Base-by-base conservation (phyloP, 1,139 yeast species). In the Yamadazyma trypodendri region DNA sequence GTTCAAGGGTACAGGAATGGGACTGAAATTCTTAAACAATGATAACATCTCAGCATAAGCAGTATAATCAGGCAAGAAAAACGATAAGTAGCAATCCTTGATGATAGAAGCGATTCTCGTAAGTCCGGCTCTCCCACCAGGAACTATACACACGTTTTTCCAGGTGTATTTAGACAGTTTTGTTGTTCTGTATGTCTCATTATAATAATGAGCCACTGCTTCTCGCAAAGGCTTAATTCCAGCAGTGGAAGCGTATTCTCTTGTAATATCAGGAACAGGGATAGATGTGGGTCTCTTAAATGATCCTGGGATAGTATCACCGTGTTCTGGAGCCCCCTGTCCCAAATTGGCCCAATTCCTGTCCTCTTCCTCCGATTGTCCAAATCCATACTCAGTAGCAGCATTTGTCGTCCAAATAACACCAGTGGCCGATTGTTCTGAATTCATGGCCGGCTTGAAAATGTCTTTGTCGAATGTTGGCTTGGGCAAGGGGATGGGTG, bases 21-120 rank as follows among this genome's bases (percentile, higher is more conserved):
- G 84, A 2, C 83, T 75, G 54, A 79, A 79, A 56, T 79, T 79
- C 63, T 79, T 79, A 63, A 79, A 79, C 38, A 79, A 65, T 11
- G 84, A 76, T 50, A 79, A 64, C 84, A 79, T 79, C 56, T 79
- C 86, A n/a, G 86, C 82, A 51, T 79, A 79, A 3, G 86, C 86
- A 18, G 86, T 79, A 53, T 80, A 79, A 55, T 80, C 86, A 4
- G 86, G 86, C 49, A 79, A 65, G 56, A 80, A 80, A 56, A 79
- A 80, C 14, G 82, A 75, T 40, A 80, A 60, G 53, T 79, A 79
- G 51, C 84, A 70, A 55, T 80, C 84, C 40, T 76, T 67, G 41
- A 80, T 69, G 45, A 80, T 78, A 10, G 84, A 77, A 18, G 86
- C 86, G 48, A 79, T 79, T 56, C 86, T 69, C 17, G 82, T 79